Conservation (phyloP, 768 basidiomycete species). For the Gymnopilus dilepis region DNA sequence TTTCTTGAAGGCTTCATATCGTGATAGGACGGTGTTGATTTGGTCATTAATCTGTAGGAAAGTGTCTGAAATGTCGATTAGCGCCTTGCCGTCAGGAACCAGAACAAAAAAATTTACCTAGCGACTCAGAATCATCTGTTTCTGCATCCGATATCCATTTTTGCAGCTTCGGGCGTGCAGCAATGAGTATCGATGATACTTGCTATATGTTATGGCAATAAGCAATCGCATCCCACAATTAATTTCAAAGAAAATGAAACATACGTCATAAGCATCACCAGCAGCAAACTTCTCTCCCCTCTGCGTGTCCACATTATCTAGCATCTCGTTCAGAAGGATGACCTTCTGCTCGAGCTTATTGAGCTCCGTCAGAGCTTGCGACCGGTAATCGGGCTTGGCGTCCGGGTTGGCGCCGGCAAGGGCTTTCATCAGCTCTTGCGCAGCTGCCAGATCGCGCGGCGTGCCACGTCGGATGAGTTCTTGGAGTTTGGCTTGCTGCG, state of each 20-base stretch:
- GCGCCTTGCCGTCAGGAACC: not conserved
- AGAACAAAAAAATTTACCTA: slow-evolving; percentile 56
- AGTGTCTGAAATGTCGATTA: slow-evolving; percentile 61
- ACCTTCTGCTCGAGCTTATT: slow-evolving; percentile 96
- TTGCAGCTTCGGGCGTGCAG: slow-evolving; percentile 92
- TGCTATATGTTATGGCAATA: slow-evolving; percentile 54
- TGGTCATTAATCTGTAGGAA: slow-evolving; percentile 97
- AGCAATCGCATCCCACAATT: not conserved
- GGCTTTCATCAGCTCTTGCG: slow-evolving; percentile 96
- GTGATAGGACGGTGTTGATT: slow-evolving; percentile 88
- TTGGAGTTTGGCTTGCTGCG: slow-evolving; percentile 97
- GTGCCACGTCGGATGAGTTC: slow-evolving; percentile 96
- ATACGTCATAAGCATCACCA: slow-evolving; percentile 92
- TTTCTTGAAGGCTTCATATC: slow-evolving; percentile 92
- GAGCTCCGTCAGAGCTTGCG: slow-evolving; percentile 87
- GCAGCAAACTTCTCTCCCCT: slow-evolving; percentile 80
- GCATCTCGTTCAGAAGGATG: slow-evolving; percentile 94
- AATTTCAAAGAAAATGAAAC: slow-evolving; percentile 31
- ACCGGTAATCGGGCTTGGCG: slow-evolving; percentile 90
- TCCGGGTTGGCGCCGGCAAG: slow-evolving; percentile 96
- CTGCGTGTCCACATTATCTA: slow-evolving; percentile 83
- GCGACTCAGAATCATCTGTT: slow-evolving; percentile 85
- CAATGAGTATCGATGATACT: slow-evolving; percentile 81
- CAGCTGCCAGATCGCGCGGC: slow-evolving; percentile 91
- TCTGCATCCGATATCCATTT: slow-evolving; percentile 98